These are phyloP conservation scores for Trichoderma koningii DNA, from an alignment of 2,329 filamentous ascomycete genomes.

Conservation along the genomic window DNA sequence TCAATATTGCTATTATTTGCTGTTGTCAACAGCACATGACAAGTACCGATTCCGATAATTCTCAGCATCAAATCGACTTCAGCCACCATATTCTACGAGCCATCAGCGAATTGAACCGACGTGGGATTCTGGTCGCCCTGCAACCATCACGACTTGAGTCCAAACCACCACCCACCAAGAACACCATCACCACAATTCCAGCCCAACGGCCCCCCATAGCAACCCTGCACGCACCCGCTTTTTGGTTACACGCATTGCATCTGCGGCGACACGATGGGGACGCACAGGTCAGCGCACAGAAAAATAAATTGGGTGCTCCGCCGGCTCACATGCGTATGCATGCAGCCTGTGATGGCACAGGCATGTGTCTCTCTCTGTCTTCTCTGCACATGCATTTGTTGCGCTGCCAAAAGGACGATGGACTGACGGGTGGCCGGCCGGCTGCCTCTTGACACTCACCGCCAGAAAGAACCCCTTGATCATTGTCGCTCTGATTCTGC, in stretches of 20 bases:
- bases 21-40: no score
- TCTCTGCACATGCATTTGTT: no score
- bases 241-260: conserved; percentile 8
- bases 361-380: neutral
- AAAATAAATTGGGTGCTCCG: conserved; percentile 19
- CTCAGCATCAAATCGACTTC: no score
- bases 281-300: conserved; percentile 9
- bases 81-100: no score
- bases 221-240: conserved; percentile 3
- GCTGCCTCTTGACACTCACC: neutral
- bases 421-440: no score
- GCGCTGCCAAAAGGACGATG: no score
- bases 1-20: no score
- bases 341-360: conserved; percentile 4
- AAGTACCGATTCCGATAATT: no score
- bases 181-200: neutral
- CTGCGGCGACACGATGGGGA: neutral
- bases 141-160: no score
- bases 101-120: no score
- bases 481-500: conserved; percentile 8
- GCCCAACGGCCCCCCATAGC: neutral
- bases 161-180: no score
- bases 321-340: conserved; percentile 18
- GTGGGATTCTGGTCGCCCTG: no score
- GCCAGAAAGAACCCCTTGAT: conserved; percentile 8